These are phyloP conservation scores for Mycena chlorophos DNA, from an alignment of 768 basidiomycete genomes.

Conservation along the genomic window DNA sequence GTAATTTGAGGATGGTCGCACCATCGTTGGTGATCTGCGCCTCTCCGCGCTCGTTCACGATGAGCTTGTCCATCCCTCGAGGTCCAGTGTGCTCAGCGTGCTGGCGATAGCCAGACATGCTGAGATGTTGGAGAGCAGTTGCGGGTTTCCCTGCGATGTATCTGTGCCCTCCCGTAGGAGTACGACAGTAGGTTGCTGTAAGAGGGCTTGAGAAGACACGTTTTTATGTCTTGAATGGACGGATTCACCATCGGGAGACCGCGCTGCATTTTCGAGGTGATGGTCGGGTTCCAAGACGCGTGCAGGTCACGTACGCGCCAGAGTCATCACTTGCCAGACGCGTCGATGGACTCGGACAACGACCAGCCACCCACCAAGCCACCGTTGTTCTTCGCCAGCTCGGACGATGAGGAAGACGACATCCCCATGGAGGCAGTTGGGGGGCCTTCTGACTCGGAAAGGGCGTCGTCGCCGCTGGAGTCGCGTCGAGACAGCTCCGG, in stretches of 20 bases:
- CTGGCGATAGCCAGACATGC: constrained; percentile 93
- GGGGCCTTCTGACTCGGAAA: constrained; percentile 39
- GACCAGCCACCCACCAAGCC: constrained; percentile 35
- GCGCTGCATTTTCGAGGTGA: constrained; percentile 65
- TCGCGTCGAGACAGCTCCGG: constrained; percentile 24
- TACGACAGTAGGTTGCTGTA: constrained; percentile 95
- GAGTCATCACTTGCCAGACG: neutral
- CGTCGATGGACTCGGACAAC: constrained; percentile 25
- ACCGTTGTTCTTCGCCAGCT: constrained; percentile 62
- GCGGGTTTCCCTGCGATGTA: constrained; percentile 90
- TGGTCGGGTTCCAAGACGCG: constrained; percentile 21
- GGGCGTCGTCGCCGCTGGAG: constrained; percentile 18
- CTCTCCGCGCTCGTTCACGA: constrained; percentile 89
- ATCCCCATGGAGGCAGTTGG: constrained; percentile 59
- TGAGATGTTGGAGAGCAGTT: constrained; percentile 92
- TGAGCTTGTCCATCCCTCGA: constrained; percentile 98
- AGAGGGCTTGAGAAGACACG: constrained; percentile 24
- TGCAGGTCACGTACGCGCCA: neutral
- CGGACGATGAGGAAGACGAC: constrained; percentile 79
- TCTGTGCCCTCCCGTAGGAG: constrained; percentile 96
- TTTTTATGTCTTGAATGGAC: too few relatives aligned
- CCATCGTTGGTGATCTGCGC: constrained; percentile 99
- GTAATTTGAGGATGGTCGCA: constrained; percentile 94
- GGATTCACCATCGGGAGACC: constrained; percentile 76
- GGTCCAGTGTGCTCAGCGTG: constrained; percentile 93